Conservation (phyloP, 768 basidiomycete species). For the Solioccasus polychromus region DNA sequence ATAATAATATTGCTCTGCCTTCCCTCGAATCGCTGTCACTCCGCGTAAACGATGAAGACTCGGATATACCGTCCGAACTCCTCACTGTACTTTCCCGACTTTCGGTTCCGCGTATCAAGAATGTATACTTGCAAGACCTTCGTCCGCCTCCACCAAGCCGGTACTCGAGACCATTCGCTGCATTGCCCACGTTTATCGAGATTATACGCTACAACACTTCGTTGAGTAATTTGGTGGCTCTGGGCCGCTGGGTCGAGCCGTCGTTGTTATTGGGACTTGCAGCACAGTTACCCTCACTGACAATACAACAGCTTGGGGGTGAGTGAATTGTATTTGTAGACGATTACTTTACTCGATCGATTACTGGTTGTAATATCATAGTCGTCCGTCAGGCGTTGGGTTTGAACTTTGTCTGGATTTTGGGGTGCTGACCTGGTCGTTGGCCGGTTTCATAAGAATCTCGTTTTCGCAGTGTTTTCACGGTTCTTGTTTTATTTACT, state of each 20-base stretch:
- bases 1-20: constrained; percentile 40
- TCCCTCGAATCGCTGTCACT: constrained; percentile 48
- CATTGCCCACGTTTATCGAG: constrained; percentile 27
- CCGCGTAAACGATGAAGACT: constrained; percentile 49
- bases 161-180: constrained; percentile 36
- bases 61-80: constrained; percentile 65
- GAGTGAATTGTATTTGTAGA: constrained; percentile 5
- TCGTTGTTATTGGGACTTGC: constrained; percentile 11
- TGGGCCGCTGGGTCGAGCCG: constrained; percentile 29
- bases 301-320: no score
- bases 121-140: constrained; percentile 46
- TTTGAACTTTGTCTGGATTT: no score
- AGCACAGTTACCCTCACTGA: constrained; percentile 12
- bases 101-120: constrained; percentile 44
- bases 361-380: neutral
- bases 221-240: constrained; percentile 13
- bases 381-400: no score
- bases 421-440: constrained; percentile 3
- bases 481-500: no score
- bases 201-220: constrained; percentile 5
- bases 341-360: constrained; percentile 4
- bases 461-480: no score
- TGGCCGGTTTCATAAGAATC: no score
- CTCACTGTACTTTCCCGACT: constrained; percentile 49
- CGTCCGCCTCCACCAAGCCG: constrained; percentile 8